phyloP scores from a whole-genome alignment of 306 rosid species.

The Glycine soja region DNA sequence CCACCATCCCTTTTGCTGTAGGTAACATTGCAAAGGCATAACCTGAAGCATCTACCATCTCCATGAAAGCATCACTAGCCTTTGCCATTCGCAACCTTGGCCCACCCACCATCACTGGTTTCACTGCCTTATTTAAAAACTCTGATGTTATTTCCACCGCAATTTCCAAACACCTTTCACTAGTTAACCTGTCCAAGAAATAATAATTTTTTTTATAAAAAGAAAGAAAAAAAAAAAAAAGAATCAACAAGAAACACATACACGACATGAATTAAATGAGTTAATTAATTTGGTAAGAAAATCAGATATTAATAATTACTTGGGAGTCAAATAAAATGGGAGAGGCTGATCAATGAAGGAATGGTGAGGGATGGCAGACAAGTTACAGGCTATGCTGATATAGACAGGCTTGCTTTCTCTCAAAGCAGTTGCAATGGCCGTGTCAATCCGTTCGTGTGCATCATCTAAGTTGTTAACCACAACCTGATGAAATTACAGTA shows the following conservation, averaged over 20 bases:
- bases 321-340: constrained; percentile 36
- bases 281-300: neutral
- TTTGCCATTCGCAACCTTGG: constrained; percentile 31
- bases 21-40: constrained; percentile 26
- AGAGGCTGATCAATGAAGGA: constrained; percentile 12
- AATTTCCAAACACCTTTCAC: constrained; percentile 25
- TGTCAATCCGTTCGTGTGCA: constrained; percentile 32
- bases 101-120: constrained; percentile 43
- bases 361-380: constrained; percentile 38
- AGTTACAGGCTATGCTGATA: constrained; percentile 37
- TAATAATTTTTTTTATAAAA: too few species aligned
- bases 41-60: constrained; percentile 34
- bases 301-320: neutral
- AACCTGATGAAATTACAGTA: neutral
- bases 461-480: too few species aligned
- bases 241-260: too few species aligned
- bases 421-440: constrained; percentile 36
- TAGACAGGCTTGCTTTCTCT: constrained; percentile 50
- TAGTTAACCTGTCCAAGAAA: neutral
- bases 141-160: constrained; percentile 31
- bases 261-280: neutral
- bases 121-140: constrained; percentile 24
- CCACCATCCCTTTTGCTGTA: constrained; percentile 44
- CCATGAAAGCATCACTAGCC: constrained; percentile 32
- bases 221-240: too few species aligned